Conservation (phyloP, 2,329 filamentous ascomycete genomes). For the Pezicula radicicola region DNA sequence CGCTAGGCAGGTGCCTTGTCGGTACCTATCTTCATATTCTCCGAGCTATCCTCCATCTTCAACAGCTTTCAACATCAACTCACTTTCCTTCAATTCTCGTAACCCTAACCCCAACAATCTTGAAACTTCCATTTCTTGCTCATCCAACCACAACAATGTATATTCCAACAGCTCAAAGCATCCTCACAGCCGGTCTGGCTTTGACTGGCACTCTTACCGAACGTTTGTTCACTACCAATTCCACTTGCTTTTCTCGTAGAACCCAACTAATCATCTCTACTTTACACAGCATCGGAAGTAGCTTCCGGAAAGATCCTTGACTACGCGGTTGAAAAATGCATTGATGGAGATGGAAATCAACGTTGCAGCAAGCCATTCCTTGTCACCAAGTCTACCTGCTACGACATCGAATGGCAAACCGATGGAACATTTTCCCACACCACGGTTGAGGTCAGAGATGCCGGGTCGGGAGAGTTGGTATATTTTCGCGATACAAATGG, state of each 20-base stretch:
- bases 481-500: slow-evolving; percentile 44
- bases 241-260: neutral
- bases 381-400: slow-evolving; percentile 35
- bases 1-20: no score
- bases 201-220: slow-evolving; percentile 15
- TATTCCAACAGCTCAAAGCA: slow-evolving; percentile 18
- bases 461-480: slow-evolving; percentile 36
- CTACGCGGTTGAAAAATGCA: slow-evolving; percentile 38
- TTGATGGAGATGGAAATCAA: slow-evolving; percentile 35
- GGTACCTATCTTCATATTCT: no score
- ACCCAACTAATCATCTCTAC: neutral
- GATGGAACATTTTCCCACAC: slow-evolving; percentile 37
- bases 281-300: slow-evolving; percentile 20
- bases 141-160: slow-evolving; percentile 13
- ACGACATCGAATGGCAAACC: slow-evolving; percentile 38
- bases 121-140: no score
- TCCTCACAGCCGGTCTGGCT: slow-evolving; percentile 20
- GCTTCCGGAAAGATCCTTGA: slow-evolving; percentile 36
- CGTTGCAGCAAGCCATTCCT: slow-evolving; percentile 39
- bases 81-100: no score
- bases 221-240: slow-evolving; percentile 3
- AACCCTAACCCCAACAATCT: no score
- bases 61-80: no score
- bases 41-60: no score
- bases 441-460: slow-evolving; percentile 35